Base-by-base conservation (phyloP, 23 red algal genomes). In the Gracilaria domingensis region DNA sequence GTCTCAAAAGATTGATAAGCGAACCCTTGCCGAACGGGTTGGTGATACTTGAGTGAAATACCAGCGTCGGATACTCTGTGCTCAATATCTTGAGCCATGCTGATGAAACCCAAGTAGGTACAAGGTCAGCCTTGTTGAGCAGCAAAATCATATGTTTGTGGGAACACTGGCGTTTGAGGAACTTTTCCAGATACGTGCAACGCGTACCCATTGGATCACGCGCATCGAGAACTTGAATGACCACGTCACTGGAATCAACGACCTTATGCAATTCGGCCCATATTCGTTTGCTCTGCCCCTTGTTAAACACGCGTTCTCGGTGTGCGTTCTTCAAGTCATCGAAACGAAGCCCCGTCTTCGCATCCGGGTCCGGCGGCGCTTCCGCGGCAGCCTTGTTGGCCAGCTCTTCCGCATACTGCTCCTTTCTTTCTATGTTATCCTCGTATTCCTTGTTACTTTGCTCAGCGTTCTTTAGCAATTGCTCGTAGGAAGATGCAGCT, bases 231-330 rank as follows among this genome's bases (percentile, higher is more conserved):
- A 98, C 97, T 57, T 95, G 91, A 67, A 98, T 84, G 36, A 98
- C 89, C 37, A 98, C 97, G 57, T 98, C 97, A 38, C 85, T 91
- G 12, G 97, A 95, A 40, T 98, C 97, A 1, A 98, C 78, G 39
- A 98, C 97, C 51, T 98, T 98, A 82, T 96, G 92, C n/a, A 98
- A 57, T 85, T 98, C 97, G 26, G 81, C 84, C 97, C 97, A 98
- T 58, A 98, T 98, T 66, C 97, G 70, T 50, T 84, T 88, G 40
- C 88, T 93, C 83, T 98, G 97, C 24, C 97, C 97, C 79, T 98
- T 98, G 60, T 93, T 79, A 86, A 95, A 95, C 14, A 89, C 91
- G 9, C 71, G 51, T 49, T 95, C 87, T 44, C 93, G 79, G 5
- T 91, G 38, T 23, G 83, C 87, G 62, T 78, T 84, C 78, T 91